Percentiles rank a stretch among this genome's conserved stretches.
phyloP scores from a whole-genome alignment of 148 eudicot genomes.

The Chenopodium quinoa region DNA sequence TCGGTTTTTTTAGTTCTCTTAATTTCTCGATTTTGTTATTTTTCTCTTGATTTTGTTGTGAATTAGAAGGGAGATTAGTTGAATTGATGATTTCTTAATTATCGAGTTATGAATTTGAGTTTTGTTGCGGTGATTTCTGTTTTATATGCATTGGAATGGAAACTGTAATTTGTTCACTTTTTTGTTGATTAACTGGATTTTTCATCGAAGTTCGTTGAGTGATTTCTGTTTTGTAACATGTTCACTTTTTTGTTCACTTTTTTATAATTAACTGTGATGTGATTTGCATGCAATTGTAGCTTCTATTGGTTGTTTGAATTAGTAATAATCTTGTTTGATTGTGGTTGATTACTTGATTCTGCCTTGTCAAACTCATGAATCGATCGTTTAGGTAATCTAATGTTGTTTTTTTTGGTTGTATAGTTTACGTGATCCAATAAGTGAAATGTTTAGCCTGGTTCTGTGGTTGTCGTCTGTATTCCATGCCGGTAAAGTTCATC shows the following conservation, averaged over 20 bases:
- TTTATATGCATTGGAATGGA: not conserved
- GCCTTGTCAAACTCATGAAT: conserved; percentile 1
- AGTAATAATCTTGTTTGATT: not conserved
- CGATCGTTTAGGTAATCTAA: not conserved
- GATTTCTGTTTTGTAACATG: too few relatives aligned
- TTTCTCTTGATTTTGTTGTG: not conserved
- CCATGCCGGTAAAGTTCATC: not conserved
- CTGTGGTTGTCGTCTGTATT: not conserved
- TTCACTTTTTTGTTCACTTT: too few relatives aligned
- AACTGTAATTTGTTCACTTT: not conserved
- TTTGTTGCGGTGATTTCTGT: not conserved
- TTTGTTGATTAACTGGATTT: not conserved
- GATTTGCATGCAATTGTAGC: conserved; percentile 6
- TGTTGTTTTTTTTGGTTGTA: not conserved
- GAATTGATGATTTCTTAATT: not conserved
- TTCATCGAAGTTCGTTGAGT: not conserved
- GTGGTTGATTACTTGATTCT: not conserved
- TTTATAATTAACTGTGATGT: too few relatives aligned
- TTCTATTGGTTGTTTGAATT: not conserved
- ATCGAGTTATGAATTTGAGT: not conserved
- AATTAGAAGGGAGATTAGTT: not conserved
- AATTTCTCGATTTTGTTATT: not conserved
- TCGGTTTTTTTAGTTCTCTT: not conserved
- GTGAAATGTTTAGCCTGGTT: not conserved
- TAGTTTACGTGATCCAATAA: not conserved